Conservation (phyloP, 192 early-diverging fungal genomes). For the Helicostylum pulchrum region DNA sequence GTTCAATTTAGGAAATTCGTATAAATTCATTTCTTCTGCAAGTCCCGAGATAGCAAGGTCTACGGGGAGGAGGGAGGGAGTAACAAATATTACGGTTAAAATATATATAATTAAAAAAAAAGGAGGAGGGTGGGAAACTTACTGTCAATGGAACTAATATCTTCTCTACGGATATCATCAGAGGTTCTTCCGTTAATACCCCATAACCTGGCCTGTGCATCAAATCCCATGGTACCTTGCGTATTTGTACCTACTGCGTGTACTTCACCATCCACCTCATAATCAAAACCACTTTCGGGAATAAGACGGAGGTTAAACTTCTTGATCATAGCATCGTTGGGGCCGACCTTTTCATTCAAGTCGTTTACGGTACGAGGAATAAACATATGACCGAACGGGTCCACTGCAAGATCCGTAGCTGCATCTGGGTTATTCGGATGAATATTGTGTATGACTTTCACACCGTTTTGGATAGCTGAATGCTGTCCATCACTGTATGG, state of each 20-base stretch:
- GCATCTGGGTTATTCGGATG: slow-evolving; percentile 4
- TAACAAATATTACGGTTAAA: too few relatives aligned
- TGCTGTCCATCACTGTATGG: slow-evolving; percentile 33
- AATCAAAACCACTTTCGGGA: slow-evolving; percentile 27
- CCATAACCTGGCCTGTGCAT: slow-evolving; percentile 33
- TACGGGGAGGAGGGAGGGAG: too few relatives aligned
- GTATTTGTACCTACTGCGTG: slow-evolving; percentile 26
- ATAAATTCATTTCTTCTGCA: slow-evolving; percentile 29
- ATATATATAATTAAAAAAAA: too few relatives aligned
- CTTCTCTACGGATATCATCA: slow-evolving; percentile 7
- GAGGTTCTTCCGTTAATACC: slow-evolving; percentile 15
- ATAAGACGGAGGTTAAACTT: slow-evolving; percentile 21
- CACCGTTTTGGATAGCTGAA: slow-evolving; percentile 9
- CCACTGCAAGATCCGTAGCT: slow-evolving; percentile 23
- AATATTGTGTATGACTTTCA: slow-evolving; percentile 20
- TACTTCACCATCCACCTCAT: slow-evolving; percentile 21
- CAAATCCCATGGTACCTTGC: slow-evolving; percentile 26
- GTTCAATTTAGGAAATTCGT: slow-evolving; percentile 15
- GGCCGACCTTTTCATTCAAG: background rate
- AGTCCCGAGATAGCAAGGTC: slow-evolving; percentile 4
- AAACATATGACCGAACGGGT: slow-evolving; percentile 27
- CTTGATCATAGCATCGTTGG: slow-evolving; percentile 22
- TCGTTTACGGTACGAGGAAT: slow-evolving; percentile 14
- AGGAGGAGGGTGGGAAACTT: too few relatives aligned
- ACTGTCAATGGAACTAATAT: slow-evolving; percentile 11